Conservation (phyloP, 495 filamentous ascomycete genomes). For the Penicillium cataractarum region DNA sequence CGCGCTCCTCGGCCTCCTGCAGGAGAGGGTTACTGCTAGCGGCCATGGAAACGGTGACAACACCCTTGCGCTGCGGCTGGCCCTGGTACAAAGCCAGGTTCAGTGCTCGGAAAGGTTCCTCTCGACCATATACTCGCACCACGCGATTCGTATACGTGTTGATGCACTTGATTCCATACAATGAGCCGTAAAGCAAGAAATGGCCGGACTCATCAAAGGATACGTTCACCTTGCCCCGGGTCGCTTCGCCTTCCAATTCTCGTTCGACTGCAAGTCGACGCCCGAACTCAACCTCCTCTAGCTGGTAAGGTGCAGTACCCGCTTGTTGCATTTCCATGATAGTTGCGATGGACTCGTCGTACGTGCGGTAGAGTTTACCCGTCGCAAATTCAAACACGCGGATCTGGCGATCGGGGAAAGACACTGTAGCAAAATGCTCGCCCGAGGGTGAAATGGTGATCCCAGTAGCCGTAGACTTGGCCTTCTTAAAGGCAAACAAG, state of each 20-base stretch:
- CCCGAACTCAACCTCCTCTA: conserved; percentile 91
- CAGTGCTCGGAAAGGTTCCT: conserved; percentile 83
- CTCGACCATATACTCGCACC: conserved; percentile 82
- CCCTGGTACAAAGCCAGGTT: conserved; percentile 93
- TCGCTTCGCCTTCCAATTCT: conserved; percentile 71
- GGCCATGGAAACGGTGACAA: conserved; percentile 97
- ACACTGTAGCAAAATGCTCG: conserved; percentile 84
- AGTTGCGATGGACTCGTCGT: conserved; percentile 87
- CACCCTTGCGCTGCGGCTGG: conserved; percentile 84
- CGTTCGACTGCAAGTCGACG: conserved; percentile 84
- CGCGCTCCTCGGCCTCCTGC: conserved; percentile 87
- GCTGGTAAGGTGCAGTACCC: conserved; percentile 73
- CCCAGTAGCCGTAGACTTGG: conserved; percentile 83
- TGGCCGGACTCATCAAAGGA: conserved; percentile 95
- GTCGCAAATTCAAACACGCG: conserved; percentile 91
- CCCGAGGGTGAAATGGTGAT: conserved; percentile 85
- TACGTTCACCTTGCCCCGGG: conserved; percentile 77
- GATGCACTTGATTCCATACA: conserved; percentile 88
- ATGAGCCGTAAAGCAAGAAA: conserved; percentile 92
- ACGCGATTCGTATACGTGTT: conserved; percentile 93
- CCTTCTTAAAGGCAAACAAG: conserved; percentile 95
- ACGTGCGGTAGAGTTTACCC: conserved; percentile 85
- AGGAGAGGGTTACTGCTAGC: conserved; percentile 91
- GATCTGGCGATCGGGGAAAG: conserved; percentile 89
- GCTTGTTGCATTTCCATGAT: conserved; percentile 94